Percentiles rank a stretch among this genome's conserved stretches.
phyloP scores from a whole-genome alignment of 768 basidiomycete species.

The Hygrophoropsis aurantiaca region DNA sequence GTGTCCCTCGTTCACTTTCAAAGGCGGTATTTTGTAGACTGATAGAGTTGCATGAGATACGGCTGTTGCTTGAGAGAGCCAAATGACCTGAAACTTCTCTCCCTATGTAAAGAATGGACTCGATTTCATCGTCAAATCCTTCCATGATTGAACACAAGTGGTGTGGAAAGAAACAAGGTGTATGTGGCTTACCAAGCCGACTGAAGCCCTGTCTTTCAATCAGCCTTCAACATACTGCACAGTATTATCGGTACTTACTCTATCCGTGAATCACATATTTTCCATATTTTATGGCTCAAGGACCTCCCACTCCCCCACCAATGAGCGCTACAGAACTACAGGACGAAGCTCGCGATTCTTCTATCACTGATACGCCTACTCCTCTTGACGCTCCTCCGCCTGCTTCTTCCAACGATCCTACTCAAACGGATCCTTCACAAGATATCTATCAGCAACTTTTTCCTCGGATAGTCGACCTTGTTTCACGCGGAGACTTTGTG shows the following conservation, averaged over 20 bases:
- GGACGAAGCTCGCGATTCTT: constrained; percentile 44
- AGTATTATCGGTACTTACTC: too few species aligned
- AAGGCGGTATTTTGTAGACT: constrained; percentile 92
- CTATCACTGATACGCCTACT: neutral
- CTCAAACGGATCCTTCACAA: constrained; percentile 12
- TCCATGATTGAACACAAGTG: constrained; percentile 41
- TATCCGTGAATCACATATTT: too few species aligned
- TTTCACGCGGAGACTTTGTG: constrained; percentile 40
- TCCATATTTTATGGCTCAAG: constrained; percentile 45
- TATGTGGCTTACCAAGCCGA: neutral
- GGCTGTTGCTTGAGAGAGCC: constrained; percentile 9
- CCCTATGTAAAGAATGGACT: constrained; percentile 87
- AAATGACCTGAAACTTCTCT: constrained; percentile 83
- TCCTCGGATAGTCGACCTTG: constrained; percentile 43
- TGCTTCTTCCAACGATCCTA: constrained; percentile 12
- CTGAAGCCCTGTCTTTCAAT: too few species aligned
- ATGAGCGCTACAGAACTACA: constrained; percentile 55
- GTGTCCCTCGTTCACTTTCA: constrained; percentile 85
- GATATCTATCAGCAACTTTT: constrained; percentile 48
- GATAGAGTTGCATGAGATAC: constrained; percentile 19
- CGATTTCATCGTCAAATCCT: constrained; percentile 71
- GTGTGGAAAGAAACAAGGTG: neutral
- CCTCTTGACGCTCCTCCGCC: constrained; percentile 6
- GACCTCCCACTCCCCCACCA: constrained; percentile 64
- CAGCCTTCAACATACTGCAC: too few species aligned